phyloP scores from a whole-genome alignment of 345 rosid genomes.

The Eucalyptus rudis region DNA sequence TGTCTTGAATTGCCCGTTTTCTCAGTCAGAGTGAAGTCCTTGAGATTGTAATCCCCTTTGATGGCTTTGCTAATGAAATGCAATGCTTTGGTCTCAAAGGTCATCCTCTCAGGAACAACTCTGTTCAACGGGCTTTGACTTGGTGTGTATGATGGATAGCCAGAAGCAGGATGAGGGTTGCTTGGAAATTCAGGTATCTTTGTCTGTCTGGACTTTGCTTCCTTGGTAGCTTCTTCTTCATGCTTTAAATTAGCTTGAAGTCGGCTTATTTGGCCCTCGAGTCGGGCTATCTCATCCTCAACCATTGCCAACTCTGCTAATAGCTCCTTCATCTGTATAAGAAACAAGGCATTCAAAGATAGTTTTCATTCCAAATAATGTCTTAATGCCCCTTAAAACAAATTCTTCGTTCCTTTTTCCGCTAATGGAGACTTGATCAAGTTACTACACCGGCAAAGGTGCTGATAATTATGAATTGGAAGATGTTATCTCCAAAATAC shows the following conservation, averaged over 20 bases:
- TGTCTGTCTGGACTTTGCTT: slow-evolving; percentile 34
- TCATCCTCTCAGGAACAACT: slow-evolving; percentile 20
- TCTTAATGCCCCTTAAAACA: neutral
- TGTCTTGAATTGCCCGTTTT: slow-evolving; percentile 15
- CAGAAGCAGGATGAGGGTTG: neutral
- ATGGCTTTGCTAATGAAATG: slow-evolving; percentile 91
- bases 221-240: slow-evolving; percentile 43
- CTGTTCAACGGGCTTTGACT: slow-evolving; percentile 25
- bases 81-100: slow-evolving; percentile 71
- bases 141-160: neutral
- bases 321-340: slow-evolving; percentile 59
- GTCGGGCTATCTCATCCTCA: slow-evolving; percentile 62
- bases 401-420: neutral
- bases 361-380: neutral
- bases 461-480: neutral
- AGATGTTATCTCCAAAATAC: neutral
- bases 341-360: neutral
- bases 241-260: slow-evolving; percentile 44
- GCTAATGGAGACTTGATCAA: neutral
- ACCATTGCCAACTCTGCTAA: slow-evolving; percentile 65
- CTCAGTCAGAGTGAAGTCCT: slow-evolving; percentile 38
- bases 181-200: slow-evolving; percentile 1
- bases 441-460: neutral
- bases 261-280: slow-evolving; percentile 58
- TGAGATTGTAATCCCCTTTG: slow-evolving; percentile 48